phyloP scores from a whole-genome alignment of 805 yeast genomes.

The Grigorovia jiainica region DNA sequence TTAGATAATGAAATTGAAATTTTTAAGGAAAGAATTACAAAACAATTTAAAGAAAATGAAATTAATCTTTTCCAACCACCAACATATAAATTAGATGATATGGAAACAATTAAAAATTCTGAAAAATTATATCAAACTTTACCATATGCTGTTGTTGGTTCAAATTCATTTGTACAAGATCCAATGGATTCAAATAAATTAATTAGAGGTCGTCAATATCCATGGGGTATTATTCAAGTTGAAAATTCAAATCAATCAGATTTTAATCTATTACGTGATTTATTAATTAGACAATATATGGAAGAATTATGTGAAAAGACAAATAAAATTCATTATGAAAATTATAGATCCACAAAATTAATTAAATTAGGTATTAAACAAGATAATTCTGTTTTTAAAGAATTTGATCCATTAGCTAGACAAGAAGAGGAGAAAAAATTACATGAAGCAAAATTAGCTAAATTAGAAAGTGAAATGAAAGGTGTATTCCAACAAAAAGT shows the following conservation, averaged over 20 bases:
- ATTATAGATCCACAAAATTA: conserved; percentile 80
- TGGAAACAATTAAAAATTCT: conserved; percentile 61
- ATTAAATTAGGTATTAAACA: conserved; percentile 78
- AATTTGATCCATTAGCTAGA: conserved; percentile 84
- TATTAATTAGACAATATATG: conserved; percentile 79
- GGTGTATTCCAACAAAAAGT: conserved; percentile 94
- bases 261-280: conserved; percentile 78
- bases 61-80: conserved; percentile 74
- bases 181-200: conserved; percentile 73
- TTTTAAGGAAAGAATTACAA: conserved; percentile 69
- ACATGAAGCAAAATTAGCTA: conserved; percentile 88
- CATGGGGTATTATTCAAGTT: conserved; percentile 96
- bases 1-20: conserved; percentile 73
- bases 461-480: conserved; percentile 95
- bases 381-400: conserved; percentile 87
- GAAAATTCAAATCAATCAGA: conserved; percentile 92
- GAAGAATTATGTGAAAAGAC: conserved; percentile 92
- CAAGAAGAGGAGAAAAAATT: conserved; percentile 89
- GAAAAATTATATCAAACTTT: conserved; percentile 57
- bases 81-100: conserved; percentile 72
- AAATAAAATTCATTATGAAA: conserved; percentile 65
- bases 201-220: conserved; percentile 88
- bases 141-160: conserved; percentile 94
- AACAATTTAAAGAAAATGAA: conserved; percentile 65
- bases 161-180: conserved; percentile 59